Evolutionary conservation across 495 filamentous ascomycete genomes (phyloP).

Genomic region (Staphylotrichum tortipilum): DNA sequence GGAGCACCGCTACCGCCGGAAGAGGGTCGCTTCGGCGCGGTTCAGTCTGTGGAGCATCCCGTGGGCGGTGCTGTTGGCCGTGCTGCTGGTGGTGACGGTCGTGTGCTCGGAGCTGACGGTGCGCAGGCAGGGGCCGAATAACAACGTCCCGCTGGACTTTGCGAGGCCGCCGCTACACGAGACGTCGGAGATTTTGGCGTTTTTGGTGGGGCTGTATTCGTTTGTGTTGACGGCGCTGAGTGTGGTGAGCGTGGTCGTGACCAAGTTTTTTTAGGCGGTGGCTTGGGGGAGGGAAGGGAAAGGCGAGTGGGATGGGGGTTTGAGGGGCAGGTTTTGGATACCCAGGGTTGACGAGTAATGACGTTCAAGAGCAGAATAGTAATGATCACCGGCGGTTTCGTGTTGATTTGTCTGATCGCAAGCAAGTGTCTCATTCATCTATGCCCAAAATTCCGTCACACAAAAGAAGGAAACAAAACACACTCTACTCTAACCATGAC

Average conservation of each 20-base stretch:
- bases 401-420: too few species aligned
- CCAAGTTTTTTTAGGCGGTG: neutral
- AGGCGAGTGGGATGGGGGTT: too few species aligned
- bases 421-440: too few species aligned
- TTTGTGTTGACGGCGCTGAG: constrained; percentile 20
- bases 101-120: constrained; percentile 21
- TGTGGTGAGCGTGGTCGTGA: constrained; percentile 14
- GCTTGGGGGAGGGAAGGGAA: too few species aligned
- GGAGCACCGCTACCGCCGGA: constrained; percentile 15
- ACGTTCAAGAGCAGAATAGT: too few species aligned
- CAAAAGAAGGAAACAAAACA: too few species aligned
- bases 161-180: constrained; percentile 20
- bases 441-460: too few species aligned
- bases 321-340: too few species aligned
- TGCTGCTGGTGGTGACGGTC: constrained; percentile 17
- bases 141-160: constrained; percentile 21
- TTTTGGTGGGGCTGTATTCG: constrained; percentile 21
- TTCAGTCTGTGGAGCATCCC: constrained; percentile 23
- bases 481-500: too few species aligned
- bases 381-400: too few species aligned
- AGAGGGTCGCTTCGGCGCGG: constrained; percentile 11
- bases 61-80: constrained; percentile 20
- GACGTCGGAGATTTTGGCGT: constrained; percentile 23
- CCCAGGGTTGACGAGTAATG: too few species aligned
- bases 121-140: constrained; percentile 15